phyloP scores from a whole-genome alignment of 1,139 yeast genomes.

The Meyerozyma athensensis region DNA sequence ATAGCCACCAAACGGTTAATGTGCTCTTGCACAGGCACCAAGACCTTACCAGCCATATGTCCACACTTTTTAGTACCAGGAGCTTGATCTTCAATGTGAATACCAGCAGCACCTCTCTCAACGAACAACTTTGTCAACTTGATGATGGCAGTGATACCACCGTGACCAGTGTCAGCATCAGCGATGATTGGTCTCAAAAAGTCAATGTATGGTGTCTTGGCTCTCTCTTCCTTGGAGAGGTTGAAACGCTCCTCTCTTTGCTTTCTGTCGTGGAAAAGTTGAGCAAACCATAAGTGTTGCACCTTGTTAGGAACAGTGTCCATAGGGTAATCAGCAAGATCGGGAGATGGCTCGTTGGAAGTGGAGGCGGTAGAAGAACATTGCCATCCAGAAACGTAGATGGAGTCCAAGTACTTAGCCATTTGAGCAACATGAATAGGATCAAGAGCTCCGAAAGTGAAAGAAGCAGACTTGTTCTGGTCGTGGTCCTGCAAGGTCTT shows the following conservation, averaged over 20 bases:
- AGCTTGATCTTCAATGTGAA: conserved; percentile 97
- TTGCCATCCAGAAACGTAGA: conserved; percentile 98
- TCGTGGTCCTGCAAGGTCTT: conserved; percentile 67
- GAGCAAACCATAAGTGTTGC: conserved; percentile 95
- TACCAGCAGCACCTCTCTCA: conserved; percentile 98
- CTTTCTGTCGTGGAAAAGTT: conserved; percentile 94
- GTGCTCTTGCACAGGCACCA: conserved; percentile 97
- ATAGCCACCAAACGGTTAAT: conserved; percentile 90
- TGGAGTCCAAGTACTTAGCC: conserved; percentile 90
- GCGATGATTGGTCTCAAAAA: conserved; percentile 93
- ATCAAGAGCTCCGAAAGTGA: conserved; percentile 94
- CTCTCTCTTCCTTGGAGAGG: conserved; percentile 57
- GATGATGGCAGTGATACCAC: conserved; percentile 94
- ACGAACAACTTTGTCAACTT: conserved; percentile 94
- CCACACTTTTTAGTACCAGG: conserved; percentile 99
- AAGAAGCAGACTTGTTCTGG: conserved; percentile 68
- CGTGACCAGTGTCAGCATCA: conserved; percentile 98
- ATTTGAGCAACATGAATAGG: conserved; percentile 95
- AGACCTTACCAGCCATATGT: conserved; percentile 96
- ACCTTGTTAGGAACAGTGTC: conserved; percentile 99
- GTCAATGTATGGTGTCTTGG: conserved; percentile 62
- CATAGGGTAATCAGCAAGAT: conserved; percentile 96
- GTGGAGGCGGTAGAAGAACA: conserved; percentile 97
- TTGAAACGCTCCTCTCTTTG: conserved; percentile 82
- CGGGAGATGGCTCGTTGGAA: conserved; percentile 96